A percentile compares a stretch with the other conserved stretches of the same genome.
Conservation (phyloP, 2,329 filamentous ascomycete genomes). For the Xylariaceae sp. region DNA sequence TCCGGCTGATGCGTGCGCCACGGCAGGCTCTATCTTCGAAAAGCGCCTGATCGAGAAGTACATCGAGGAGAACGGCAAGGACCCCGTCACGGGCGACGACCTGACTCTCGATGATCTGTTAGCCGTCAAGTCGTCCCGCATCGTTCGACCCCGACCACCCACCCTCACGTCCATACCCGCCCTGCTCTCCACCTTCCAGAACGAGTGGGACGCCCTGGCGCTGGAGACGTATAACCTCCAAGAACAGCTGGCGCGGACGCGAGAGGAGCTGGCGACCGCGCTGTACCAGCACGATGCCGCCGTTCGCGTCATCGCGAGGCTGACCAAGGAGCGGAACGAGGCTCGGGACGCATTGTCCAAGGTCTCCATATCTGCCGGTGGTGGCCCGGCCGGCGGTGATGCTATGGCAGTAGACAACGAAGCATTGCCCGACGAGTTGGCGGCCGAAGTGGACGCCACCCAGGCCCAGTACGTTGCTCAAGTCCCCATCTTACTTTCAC, state of each 20-base stretch:
- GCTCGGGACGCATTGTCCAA: slow-evolving; percentile 82
- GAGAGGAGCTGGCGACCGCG: slow-evolving; percentile 87
- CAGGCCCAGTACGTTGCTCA: slow-evolving; percentile 74
- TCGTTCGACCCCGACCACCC: slow-evolving; percentile 82
- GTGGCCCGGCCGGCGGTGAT: slow-evolving; percentile 55
- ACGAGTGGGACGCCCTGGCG: slow-evolving; percentile 93
- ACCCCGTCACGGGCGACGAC: slow-evolving; percentile 83
- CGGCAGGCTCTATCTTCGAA: slow-evolving; percentile 78
- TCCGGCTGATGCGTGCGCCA: neutral
- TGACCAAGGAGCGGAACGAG: slow-evolving; percentile 89
- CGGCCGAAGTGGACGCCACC: slow-evolving; percentile 68
- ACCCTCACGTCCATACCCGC: slow-evolving; percentile 94
- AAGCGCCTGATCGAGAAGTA: slow-evolving; percentile 93
- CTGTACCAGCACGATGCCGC: slow-evolving; percentile 97
- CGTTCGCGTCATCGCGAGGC: slow-evolving; percentile 83
- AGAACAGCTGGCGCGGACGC: slow-evolving; percentile 80
- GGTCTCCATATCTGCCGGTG: slow-evolving; percentile 61
- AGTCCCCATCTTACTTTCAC: no score
- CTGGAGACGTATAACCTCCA: slow-evolving; percentile 86
- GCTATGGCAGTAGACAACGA: slow-evolving; percentile 89
- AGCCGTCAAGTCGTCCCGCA: slow-evolving; percentile 73
- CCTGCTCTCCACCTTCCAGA: slow-evolving; percentile 88
- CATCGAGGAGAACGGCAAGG: slow-evolving; percentile 85
- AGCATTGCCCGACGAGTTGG: slow-evolving; percentile 63
- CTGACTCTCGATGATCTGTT: slow-evolving; percentile 79